Evolutionary conservation across 2,329 filamentous ascomycete species (phyloP).

Genomic region (Onygenales sp.): DNA sequence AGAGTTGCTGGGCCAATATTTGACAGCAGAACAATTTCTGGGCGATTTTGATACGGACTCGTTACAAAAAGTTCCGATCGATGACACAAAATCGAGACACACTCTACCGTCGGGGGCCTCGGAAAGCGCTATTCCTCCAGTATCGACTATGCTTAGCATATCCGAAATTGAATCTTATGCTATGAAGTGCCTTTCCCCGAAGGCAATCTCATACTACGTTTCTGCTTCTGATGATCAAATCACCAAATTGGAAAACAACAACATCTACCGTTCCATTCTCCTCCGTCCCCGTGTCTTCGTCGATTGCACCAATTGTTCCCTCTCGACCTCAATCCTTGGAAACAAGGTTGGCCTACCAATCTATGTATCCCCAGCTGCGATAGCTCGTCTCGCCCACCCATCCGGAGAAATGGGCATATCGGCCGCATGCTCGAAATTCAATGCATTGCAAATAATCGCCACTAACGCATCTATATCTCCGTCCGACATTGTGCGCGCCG

Average conservation of each 20-base stretch:
- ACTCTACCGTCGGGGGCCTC: constrained; percentile 14
- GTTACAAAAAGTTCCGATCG: constrained; percentile 38
- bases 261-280: constrained; percentile 70
- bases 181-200: constrained; percentile 66
- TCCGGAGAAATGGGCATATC: constrained; percentile 82
- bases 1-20: constrained; percentile 75
- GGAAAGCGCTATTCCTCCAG: constrained; percentile 37
- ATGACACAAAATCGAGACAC: constrained; percentile 26
- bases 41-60: constrained; percentile 65
- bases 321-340: constrained; percentile 65
- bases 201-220: constrained; percentile 93
- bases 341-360: constrained; percentile 66
- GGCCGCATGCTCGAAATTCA: constrained; percentile 63
- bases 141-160: constrained; percentile 70
- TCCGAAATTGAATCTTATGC: constrained; percentile 81
- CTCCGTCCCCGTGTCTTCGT: constrained; percentile 81
- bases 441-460: constrained; percentile 73
- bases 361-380: constrained; percentile 78
- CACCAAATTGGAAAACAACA: constrained; percentile 71
- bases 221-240: constrained; percentile 75
- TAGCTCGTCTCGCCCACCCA: constrained; percentile 78
- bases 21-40: constrained; percentile 66
- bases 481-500: constrained; percentile 72
- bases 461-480: constrained; percentile 92
- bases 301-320: constrained; percentile 69